These are phyloP conservation scores for Helminthosporium solani DNA, from an alignment of 2,329 filamentous ascomycete species.

Conservation along the genomic window DNA sequence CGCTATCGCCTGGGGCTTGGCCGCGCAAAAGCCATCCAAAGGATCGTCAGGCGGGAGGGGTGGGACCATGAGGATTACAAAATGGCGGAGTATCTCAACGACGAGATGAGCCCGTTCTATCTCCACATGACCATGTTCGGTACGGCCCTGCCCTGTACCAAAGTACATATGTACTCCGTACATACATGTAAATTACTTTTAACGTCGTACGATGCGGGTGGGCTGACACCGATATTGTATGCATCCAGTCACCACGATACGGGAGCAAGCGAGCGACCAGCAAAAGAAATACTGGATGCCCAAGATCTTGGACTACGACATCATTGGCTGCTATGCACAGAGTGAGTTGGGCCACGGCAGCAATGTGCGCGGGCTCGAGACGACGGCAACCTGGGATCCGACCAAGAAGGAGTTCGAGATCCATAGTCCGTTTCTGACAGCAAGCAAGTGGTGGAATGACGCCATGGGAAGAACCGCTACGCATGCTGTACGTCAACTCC, in stretches of 20 bases:
- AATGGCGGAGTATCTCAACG: conserved; percentile 55
- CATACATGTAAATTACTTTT: too few species aligned
- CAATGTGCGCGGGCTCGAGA: conserved; percentile 53
- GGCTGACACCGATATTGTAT: neutral
- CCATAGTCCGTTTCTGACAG: conserved; percentile 54
- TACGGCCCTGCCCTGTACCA: conserved; percentile 14
- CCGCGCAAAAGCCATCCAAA: conserved; percentile 52
- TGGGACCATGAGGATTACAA: conserved; percentile 53
- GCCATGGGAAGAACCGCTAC: too few species aligned
- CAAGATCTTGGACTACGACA: conserved; percentile 49
- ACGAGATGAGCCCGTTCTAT: conserved; percentile 54
- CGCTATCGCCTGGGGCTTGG: conserved; percentile 56
- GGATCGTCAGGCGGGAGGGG: conserved; percentile 47
- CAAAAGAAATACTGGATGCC: conserved; percentile 54
- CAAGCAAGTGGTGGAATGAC: conserved; percentile 59
- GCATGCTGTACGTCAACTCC: conserved; percentile 43
- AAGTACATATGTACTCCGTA: too few species aligned
- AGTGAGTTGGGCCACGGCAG: conserved; percentile 56
- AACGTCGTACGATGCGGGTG: neutral
- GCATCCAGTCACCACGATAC: conserved; percentile 45
- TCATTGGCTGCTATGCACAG: conserved; percentile 55
- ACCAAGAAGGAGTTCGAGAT: conserved; percentile 49
- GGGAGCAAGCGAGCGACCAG: conserved; percentile 51
- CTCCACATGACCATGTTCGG: conserved; percentile 56
- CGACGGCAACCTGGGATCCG: conserved; percentile 50